Percentiles rank a stretch among this genome's conserved stretches.
phyloP scores from a whole-genome alignment of 2,329 filamentous ascomycete species.

The Colletotrichum tropicale region DNA sequence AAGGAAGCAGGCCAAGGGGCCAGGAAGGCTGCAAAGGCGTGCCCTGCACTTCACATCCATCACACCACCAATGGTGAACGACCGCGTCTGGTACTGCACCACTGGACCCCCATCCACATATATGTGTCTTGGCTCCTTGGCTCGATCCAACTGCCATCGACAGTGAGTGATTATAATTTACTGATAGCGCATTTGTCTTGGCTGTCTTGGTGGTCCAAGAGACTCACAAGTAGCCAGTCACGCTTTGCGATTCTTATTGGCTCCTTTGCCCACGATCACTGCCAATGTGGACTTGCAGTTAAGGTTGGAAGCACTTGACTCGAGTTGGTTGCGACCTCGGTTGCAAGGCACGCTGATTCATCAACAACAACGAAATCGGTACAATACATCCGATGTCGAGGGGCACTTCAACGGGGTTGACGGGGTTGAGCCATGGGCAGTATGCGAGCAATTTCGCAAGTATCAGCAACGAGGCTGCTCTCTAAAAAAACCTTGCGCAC shows the following conservation, averaged over 20 bases:
- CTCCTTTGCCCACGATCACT: not conserved
- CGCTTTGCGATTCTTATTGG: not conserved
- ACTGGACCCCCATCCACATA: not conserved
- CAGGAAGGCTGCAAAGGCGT: not conserved
- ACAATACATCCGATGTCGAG: not conserved
- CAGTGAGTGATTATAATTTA: not conserved
- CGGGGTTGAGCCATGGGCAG: not conserved
- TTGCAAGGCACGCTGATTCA: not conserved
- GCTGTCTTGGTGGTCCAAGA: not conserved
- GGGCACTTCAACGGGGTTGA: not conserved
- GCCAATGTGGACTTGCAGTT: not conserved
- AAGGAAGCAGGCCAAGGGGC: not conserved
- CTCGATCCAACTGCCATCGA: not conserved
- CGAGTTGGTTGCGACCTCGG: not conserved
- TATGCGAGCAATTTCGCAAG: not conserved
- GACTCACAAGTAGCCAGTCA: not conserved
- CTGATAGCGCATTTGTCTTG: not conserved
- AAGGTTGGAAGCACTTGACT: not conserved
- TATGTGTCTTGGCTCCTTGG: not conserved
- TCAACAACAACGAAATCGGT: not conserved
- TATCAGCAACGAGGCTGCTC: not conserved
- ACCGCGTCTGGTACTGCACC: not conserved
- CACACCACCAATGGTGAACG: not conserved
- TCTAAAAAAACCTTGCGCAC: not conserved
- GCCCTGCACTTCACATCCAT: not conserved